Base-by-base conservation (phyloP, 73 alveolate species). In the Breviolum minutum region DNA sequence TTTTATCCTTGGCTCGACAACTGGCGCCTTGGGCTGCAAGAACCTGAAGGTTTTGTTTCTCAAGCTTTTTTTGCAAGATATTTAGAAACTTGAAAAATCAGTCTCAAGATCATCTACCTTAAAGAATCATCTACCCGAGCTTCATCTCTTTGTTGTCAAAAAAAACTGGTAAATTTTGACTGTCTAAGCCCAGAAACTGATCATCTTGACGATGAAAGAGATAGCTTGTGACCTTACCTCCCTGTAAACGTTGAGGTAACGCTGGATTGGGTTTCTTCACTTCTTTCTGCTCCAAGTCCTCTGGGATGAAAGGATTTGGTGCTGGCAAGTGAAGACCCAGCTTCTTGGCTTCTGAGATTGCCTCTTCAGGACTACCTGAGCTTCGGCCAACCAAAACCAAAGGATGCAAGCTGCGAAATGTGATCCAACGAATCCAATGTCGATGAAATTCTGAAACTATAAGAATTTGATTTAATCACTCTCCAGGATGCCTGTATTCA, bases 251-350 rank as follows among this genome's bases (percentile, higher is more conserved):
- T 60, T 40, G 16, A 40, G 92, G 92, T 73, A 83, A 60, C 92
- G 60, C 8, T 17, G 92, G 92, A 54, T 83, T 83, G 61, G 92
- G 92, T 73, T 12, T 9, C 26, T 48, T 7, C 76, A 83, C 61
- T 24, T 22, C 92, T 88, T 91, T 91, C 89, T 54, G 22, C 8
- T 91, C 89, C 73, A 94, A 87, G 61, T 94, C 92, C 48, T 94
- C 99, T 7, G 99, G 93, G 27, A 94, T 79, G 92, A 94, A 94
- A 20, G 99, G 99, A 54, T 94, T 94, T n/a, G 84, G 96, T 8
- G 32, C 61, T n/a, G 96, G 96, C 74, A 89, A 63, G 17, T 74
- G 85, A 16, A 89, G 96, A 17, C 96, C 96, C 69, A 69, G 27
- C 73, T 29, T 20, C 96, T 66, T 70, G n/a, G 82, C 84, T 16